phyloP scores from a whole-genome alignment of 2,329 filamentous ascomycete species.

The Magnaporthiopsis incrustans region DNA sequence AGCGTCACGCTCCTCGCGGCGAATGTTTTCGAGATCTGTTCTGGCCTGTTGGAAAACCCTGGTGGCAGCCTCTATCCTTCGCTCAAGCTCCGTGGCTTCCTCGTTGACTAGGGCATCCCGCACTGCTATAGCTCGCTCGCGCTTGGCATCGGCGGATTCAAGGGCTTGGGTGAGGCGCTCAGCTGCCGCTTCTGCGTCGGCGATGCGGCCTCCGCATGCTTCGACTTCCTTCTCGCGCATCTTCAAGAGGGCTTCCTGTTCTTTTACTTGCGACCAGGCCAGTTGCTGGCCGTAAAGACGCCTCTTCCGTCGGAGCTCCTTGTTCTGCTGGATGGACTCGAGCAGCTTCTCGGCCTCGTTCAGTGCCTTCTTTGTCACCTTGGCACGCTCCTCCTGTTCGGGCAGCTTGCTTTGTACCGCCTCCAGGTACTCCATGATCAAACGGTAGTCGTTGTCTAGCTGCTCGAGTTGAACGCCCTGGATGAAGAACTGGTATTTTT shows the following conservation, averaged over 20 bases:
- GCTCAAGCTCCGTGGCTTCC: slow-evolving; percentile 38
- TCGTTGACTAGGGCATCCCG: slow-evolving; percentile 33
- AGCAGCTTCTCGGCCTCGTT: slow-evolving; percentile 58
- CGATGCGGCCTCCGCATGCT: slow-evolving; percentile 34
- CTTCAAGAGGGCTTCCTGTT: slow-evolving; percentile 54
- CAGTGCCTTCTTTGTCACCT: slow-evolving; percentile 45
- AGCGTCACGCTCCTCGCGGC: slow-evolving; percentile 59
- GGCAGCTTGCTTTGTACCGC: slow-evolving; percentile 57
- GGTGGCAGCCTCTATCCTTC: slow-evolving; percentile 31
- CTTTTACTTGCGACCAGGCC: slow-evolving; percentile 81
- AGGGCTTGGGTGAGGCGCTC: slow-evolving; percentile 2
- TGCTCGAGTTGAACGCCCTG: slow-evolving; percentile 91
- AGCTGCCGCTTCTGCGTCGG: slow-evolving; percentile 21
- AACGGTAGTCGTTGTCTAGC: slow-evolving; percentile 81
- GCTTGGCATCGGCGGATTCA: background rate
- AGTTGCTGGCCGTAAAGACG: slow-evolving; percentile 56
- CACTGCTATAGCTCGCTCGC: slow-evolving; percentile 11
- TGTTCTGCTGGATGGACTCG: slow-evolving; percentile 57
- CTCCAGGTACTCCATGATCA: slow-evolving; percentile 73
- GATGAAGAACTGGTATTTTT: slow-evolving; percentile 96
- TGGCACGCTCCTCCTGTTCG: slow-evolving; percentile 55
- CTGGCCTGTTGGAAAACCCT: slow-evolving; percentile 30
- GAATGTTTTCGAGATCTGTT: slow-evolving; percentile 45
- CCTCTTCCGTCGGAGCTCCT: slow-evolving; percentile 54
- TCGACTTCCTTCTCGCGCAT: slow-evolving; percentile 27